Base-by-base conservation (phyloP, 768 basidiomycete genomes). In the Harrya chromipes region DNA sequence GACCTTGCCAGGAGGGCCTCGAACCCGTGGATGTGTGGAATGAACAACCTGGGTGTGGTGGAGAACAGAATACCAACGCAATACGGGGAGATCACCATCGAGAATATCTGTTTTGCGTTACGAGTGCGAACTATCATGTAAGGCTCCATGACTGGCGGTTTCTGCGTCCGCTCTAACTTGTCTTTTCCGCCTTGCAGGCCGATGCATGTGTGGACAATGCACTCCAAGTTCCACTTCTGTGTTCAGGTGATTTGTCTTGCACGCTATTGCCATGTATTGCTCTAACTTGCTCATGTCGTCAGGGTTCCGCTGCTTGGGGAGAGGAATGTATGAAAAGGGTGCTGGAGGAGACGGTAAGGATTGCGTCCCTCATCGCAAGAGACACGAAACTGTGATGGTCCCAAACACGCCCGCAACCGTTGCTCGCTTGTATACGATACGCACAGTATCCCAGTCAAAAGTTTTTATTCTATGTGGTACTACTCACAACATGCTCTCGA, bases 291-390 rank as follows among this genome's bases (percentile, higher is more conserved):
- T 40, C 9, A 13, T 26, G 10, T 34, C 39, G 35, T 24, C 19
- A 60, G 59, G 59, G 55, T 6, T 49, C 55, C 23, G 47, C 55
- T n/a, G 59, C 55, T 7, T 61, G 59, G 59, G 59, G 59, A 24
- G 55, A 58, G 39, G 55, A 58, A 26, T 49, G 47, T 21, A 61
- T 58, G 1, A 47, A 46, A 21, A 47, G 21, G n/a, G 3, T 60
- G 42, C 38, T 60, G 4, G 50, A 60, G 8, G 59, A 60, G 29
- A 61, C 21, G 1, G 12, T 57, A 10, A 54, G 59, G 19, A 61
- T 60, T 10, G 59, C 21, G 7, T 20, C 24, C 8, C 59, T 61
- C 12, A 31, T 58, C 12, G n/a, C 48, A 17, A 49, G 49, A 33
- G 33, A 33, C 33, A 7, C 33, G 14, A 33, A 33, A 33, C 16